phyloP scores from a whole-genome alignment of 2,329 filamentous ascomycete genomes.

The Teratosphaeria pseudoeucalypti region DNA sequence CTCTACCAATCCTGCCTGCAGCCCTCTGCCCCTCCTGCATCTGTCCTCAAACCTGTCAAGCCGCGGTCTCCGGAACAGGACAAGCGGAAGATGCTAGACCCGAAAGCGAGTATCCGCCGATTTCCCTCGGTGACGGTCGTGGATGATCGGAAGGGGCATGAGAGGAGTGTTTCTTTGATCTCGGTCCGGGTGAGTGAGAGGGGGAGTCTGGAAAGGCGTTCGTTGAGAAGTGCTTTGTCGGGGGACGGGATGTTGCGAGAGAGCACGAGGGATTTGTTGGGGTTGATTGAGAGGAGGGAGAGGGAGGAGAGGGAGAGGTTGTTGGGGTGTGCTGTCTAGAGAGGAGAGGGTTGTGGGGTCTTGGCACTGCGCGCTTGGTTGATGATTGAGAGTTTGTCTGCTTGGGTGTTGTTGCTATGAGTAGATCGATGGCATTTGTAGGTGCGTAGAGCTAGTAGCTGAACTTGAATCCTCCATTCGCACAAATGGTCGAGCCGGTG shows the following conservation, averaged over 20 bases:
- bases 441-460: slow-evolving; percentile 12
- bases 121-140: slow-evolving; percentile 24
- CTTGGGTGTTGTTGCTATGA: not conserved
- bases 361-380: not conserved
- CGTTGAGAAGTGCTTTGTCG: too few species aligned
- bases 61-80: slow-evolving; percentile 7
- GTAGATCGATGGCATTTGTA: not conserved
- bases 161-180: slow-evolving; percentile 18
- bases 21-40: slow-evolving; percentile 4
- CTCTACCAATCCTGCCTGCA: slow-evolving; percentile 11
- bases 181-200: slow-evolving; percentile 8
- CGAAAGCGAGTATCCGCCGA: slow-evolving; percentile 8
- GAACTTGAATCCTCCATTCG: slow-evolving; percentile 67
- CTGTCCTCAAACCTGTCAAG: slow-evolving; percentile 9
- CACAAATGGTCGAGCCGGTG: slow-evolving; percentile 69
- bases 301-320: slow-evolving; percentile 26
- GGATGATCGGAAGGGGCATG: slow-evolving; percentile 23
- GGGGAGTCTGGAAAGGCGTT: not conserved
- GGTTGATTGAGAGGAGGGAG: slow-evolving; percentile 28
- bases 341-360: not conserved
- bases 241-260: slow-evolving; percentile 11
- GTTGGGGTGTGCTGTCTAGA: slow-evolving; percentile 1
- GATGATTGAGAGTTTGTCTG: not conserved
- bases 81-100: slow-evolving; percentile 2
- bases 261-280: slow-evolving; percentile 33